Conservation (phyloP, 176 grass and related monocot genomes). For the Phoenix roebelenii region DNA sequence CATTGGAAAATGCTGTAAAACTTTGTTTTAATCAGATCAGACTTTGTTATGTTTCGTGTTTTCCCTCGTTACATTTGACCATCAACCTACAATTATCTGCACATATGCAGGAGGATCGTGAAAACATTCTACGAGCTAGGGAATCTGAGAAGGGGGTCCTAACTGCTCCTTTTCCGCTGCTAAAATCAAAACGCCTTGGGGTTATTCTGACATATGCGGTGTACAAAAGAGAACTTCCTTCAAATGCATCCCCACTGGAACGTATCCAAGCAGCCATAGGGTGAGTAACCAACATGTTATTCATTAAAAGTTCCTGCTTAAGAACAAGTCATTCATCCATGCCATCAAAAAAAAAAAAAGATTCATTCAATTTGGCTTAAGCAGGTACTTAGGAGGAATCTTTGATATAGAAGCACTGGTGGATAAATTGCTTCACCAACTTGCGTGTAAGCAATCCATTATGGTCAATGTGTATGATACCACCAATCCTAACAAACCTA, state of each 20-base stretch:
- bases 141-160: constrained; percentile 86
- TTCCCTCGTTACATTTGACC: not conserved
- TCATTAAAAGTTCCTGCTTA: not conserved
- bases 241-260: constrained; percentile 44
- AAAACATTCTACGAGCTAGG: constrained; percentile 74
- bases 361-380: not conserved
- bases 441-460: constrained; percentile 79
- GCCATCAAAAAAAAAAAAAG: too few species aligned
- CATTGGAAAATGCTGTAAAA: too few species aligned
- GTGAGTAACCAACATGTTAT: constrained; percentile 27
- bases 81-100: not conserved
- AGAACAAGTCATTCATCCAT: too few species aligned
- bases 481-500: constrained; percentile 32
- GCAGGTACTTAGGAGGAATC: constrained; percentile 94
- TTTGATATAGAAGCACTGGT: constrained; percentile 95
- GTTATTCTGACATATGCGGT: constrained; percentile 88
- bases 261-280: constrained; percentile 78
- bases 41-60: not conserved
- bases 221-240: constrained; percentile 75
- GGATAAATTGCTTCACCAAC: constrained; percentile 87
- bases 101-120: constrained; percentile 65
- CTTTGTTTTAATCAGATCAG: too few species aligned
- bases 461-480: constrained; percentile 95
- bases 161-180: constrained; percentile 75
- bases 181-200: constrained; percentile 83